Percentiles rank a stretch among this genome's conserved stretches.
Evolutionary conservation across 768 basidiomycete species (phyloP).

Genomic region (Cyclocybe cylindracea): DNA sequence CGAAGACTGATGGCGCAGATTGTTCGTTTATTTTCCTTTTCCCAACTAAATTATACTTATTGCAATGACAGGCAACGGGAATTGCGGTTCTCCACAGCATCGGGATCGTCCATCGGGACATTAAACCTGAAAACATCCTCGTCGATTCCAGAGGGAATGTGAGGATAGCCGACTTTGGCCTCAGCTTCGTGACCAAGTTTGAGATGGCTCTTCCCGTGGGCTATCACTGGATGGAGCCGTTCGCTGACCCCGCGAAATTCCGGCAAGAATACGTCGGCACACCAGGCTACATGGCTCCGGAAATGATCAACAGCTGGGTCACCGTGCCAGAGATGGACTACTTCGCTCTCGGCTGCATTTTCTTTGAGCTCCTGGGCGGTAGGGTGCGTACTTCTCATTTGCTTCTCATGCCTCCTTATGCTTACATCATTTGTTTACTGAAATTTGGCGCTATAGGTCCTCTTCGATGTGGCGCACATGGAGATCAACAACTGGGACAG

Average conservation of each 20-base stretch:
- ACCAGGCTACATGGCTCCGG: neutral
- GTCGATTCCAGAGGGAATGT: constrained; percentile 1
- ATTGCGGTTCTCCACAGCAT: neutral
- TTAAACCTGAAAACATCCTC: constrained; percentile 6
- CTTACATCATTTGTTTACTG: no score
- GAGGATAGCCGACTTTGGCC: neutral
- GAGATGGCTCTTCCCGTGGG: neutral
- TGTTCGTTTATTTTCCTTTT: neutral
- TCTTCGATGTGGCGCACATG: no score
- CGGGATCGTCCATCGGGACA: constrained; percentile 3
- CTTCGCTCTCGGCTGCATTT: neutral
- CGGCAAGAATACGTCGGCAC: neutral
- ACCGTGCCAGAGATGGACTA: neutral
- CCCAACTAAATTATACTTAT: neutral
- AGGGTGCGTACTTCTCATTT: no score
- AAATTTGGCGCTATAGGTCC: no score
- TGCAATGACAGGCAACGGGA: neutral
- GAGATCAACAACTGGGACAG: no score
- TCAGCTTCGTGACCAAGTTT: neutral
- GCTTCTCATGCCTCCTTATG: no score
- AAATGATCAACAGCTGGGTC: neutral
- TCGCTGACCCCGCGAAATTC: neutral
- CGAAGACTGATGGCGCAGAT: neutral
- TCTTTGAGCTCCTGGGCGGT: neutral
- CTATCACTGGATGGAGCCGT: neutral